These are phyloP conservation scores for Zygoascus tannicola DNA, from an alignment of 805 yeast genomes.

Conservation along the genomic window DNA sequence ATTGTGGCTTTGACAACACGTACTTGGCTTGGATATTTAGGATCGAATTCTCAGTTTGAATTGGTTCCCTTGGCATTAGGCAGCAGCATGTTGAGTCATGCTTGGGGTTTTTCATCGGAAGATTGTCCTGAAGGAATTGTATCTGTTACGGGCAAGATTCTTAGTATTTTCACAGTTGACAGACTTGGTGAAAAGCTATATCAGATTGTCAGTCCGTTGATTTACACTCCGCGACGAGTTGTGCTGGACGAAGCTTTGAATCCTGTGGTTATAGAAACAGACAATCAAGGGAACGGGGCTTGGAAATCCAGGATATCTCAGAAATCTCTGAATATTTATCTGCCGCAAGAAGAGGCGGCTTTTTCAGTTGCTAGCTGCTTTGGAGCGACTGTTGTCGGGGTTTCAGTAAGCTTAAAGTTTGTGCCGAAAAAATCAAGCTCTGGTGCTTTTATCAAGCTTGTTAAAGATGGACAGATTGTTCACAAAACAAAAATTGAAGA, in stretches of 20 bases:
- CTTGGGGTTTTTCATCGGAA: slow-evolving; percentile 50
- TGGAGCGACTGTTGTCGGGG: slow-evolving; percentile 22
- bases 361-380: slow-evolving; percentile 34
- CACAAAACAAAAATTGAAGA: slow-evolving; percentile 53
- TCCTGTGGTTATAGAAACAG: slow-evolving; percentile 39
- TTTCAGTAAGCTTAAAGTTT: slow-evolving; percentile 21
- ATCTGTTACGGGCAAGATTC: slow-evolving; percentile 43
- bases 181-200: slow-evolving; percentile 13
- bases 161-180: slow-evolving; percentile 40
- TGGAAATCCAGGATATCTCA: not conserved
- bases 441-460: slow-evolving; percentile 24
- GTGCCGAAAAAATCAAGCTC: slow-evolving; percentile 14
- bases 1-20: slow-evolving; percentile 45
- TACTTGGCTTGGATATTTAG: slow-evolving; percentile 46
- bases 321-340: not conserved
- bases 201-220: slow-evolving; percentile 7
- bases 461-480: slow-evolving; percentile 29
- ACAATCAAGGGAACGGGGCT: slow-evolving; percentile 22
- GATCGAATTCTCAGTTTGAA: slow-evolving; percentile 27
- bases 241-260: slow-evolving; percentile 1
- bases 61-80: slow-evolving; percentile 35
- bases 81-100: slow-evolving; percentile 26
- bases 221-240: slow-evolving; percentile 17
- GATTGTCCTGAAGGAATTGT: slow-evolving; percentile 57
- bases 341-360: slow-evolving; percentile 36